Evolutionary conservation across 768 basidiomycete species (phyloP), one percentile per base, ranked within the genome.

Genomic region (Boletus subparvulus): DNA sequence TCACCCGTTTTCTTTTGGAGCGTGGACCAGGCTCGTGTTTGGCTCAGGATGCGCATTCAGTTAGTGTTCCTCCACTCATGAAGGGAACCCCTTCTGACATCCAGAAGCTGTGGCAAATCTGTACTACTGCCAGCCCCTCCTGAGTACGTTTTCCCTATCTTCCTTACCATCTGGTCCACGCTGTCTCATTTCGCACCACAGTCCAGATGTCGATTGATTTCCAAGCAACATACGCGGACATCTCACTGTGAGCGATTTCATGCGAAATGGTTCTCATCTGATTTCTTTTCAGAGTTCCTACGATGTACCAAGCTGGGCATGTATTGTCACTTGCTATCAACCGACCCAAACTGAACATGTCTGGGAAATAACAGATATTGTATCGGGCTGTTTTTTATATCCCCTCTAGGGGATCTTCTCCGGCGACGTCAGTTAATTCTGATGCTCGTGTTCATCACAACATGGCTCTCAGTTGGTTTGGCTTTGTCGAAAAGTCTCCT

Each of bases 61-160:
- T 66, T 13, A 45, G 65, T 63, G 9, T 21, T 47, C 14, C 13
- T 13, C 45, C 26, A 8, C 19, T 8, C 21, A 21, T 21, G 24
- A 37, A 19, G 26, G 4, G 9, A 26, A 30, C 9, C 1, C n/a
- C 41, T 13, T 36, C 59, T 66, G n/a, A 63, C 53, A 3, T 50
- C 37, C 13, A 11, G 43, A 58, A 65, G 64, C 56, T 49, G 84
- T 84, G 26, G 80, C 84, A 14, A 92, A 92, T 65, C 67, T 92
- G 49, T 93, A 92, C 65, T 93, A 92, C 60, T 88, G 85, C 56
- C 88, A 90, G 70, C 91, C 90, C 4, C 71, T 93, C 58, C 74
- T 92, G 10, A 88, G 90, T 84, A 64, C 59, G 78, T 74, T 60
- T 30, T 24, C 7, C 28, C 11, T 21, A 1, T 32, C 44, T 14